Conservation (phyloP, 2,329 filamentous ascomycete species). For the Raffaelea arxii region DNA sequence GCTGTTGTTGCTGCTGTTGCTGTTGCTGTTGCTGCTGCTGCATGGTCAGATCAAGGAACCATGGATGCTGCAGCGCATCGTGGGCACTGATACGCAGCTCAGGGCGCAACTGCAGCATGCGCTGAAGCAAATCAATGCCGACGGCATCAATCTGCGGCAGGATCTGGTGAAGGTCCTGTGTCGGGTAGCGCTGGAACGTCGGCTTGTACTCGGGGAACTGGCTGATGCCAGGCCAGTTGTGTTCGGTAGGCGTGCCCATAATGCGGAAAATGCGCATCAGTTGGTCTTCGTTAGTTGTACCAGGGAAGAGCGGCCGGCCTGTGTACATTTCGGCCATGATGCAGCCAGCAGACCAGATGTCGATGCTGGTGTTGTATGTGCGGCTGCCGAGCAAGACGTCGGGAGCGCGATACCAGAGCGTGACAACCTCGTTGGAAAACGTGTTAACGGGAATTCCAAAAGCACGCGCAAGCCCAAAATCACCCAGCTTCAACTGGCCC, state of each 20-base stretch:
- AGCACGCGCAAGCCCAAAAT: constrained; percentile 87
- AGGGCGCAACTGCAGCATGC: constrained; percentile 87
- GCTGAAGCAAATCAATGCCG: constrained; percentile 76
- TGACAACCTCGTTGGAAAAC: constrained; percentile 96
- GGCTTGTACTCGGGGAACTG: constrained; percentile 97
- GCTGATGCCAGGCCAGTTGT: constrained; percentile 90
- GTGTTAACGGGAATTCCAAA: constrained; percentile 98
- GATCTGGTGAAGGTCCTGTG: constrained; percentile 79
- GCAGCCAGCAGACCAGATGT: constrained; percentile 97
- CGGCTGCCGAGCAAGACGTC: constrained; percentile 89
- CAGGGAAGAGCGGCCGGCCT: constrained; percentile 87
- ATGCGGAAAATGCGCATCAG: constrained; percentile 94
- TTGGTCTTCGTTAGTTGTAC: constrained; percentile 97
- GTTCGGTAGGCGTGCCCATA: constrained; percentile 95
- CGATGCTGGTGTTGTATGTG: constrained; percentile 99
- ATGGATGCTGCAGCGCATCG: constrained; percentile 80
- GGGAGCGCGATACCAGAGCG: constrained; percentile 93
- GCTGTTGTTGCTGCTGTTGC: constrained; percentile 66
- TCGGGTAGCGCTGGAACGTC: constrained; percentile 88
- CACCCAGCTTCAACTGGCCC: constrained; percentile 81
- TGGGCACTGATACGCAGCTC: constrained; percentile 84
- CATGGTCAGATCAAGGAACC: constrained; percentile 71
- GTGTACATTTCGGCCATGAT: constrained; percentile 99
- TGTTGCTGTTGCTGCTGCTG: constrained; percentile 56
- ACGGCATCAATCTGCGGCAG: constrained; percentile 81